A percentile compares a stretch with the other conserved stretches of the same genome.
Evolutionary conservation across 805 yeast species (phyloP).

Genomic region (Kazachstania viticola): DNA sequence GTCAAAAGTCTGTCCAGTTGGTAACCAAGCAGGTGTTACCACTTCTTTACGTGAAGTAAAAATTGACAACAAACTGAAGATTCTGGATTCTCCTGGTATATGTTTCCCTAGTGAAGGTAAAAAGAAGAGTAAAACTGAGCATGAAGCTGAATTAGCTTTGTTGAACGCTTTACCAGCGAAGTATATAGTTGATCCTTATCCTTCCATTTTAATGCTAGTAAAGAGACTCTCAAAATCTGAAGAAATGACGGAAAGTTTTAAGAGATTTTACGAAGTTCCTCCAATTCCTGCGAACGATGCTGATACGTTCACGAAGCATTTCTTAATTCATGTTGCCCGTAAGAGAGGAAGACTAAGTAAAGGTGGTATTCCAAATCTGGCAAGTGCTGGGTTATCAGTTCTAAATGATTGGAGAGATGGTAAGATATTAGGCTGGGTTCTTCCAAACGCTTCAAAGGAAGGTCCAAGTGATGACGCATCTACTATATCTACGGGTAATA

Average conservation of each 20-base stretch:
- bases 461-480: constrained; percentile 16
- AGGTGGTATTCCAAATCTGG: constrained; percentile 87
- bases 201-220: constrained; percentile 67
- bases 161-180: constrained; percentile 85
- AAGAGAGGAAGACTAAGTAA: constrained; percentile 82
- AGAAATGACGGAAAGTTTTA: constrained; percentile 69
- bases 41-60: constrained; percentile 86
- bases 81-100: constrained; percentile 94
- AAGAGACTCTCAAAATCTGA: constrained; percentile 63
- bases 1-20: constrained; percentile 82
- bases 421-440: constrained; percentile 79
- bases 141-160: constrained; percentile 80
- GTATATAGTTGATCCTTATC: constrained; percentile 70
- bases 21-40: constrained; percentile 96
- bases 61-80: constrained; percentile 76
- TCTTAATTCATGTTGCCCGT: constrained; percentile 87
- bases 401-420: constrained; percentile 97
- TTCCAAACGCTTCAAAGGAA: constrained; percentile 49
- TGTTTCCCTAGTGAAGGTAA: constrained; percentile 72
- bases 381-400: constrained; percentile 71
- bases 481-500: constrained; percentile 25
- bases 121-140: constrained; percentile 44
- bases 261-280: constrained; percentile 65
- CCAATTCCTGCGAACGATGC: constrained; percentile 62
- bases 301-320: constrained; percentile 71